Evolutionary conservation across 305 asterid genomes (phyloP).

Genomic region (Coffea humblotiana): DNA sequence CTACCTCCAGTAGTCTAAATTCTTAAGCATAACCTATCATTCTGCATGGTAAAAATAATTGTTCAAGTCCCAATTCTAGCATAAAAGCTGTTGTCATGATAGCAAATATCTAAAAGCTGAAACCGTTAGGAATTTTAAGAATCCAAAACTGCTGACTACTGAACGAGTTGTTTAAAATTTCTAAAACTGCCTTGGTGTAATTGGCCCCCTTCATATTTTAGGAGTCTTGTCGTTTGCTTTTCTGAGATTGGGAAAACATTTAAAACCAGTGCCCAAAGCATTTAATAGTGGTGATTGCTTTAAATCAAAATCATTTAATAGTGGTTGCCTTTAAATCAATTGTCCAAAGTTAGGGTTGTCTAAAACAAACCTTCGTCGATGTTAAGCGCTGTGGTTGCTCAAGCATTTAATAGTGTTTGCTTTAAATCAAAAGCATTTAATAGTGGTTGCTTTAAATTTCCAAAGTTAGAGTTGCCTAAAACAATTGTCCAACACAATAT

Average conservation of each 20-base stretch:
- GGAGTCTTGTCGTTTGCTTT: not conserved
- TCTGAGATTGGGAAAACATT: not conserved
- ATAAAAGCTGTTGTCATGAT: not conserved
- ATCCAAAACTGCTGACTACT: not conserved
- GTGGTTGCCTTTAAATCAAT: too few relatives aligned
- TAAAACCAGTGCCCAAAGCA: not conserved
- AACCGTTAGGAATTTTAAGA: not conserved
- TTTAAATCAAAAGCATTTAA: too few relatives aligned
- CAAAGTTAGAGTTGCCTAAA: too few relatives aligned
- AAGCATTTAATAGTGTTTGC: too few relatives aligned
- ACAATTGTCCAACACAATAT: not conserved
- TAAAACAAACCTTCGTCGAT: too few relatives aligned
- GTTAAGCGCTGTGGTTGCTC: too few relatives aligned
- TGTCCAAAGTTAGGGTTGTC: too few relatives aligned
- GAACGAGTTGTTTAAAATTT: not conserved
- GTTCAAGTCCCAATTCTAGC: not conserved
- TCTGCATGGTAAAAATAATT: not conserved
- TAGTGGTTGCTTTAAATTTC: too few relatives aligned
- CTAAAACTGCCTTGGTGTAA: too few relatives aligned
- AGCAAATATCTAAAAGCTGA: not conserved
- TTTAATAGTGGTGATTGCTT: too few relatives aligned
- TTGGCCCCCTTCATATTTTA: not conserved
- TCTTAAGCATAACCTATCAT: slow-evolving; percentile 5
- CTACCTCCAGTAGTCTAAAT: not conserved
- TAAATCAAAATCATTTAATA: too few relatives aligned